Conservation (phyloP, 371 early-diverging fungal species). For the Mortierella polycephala region DNA sequence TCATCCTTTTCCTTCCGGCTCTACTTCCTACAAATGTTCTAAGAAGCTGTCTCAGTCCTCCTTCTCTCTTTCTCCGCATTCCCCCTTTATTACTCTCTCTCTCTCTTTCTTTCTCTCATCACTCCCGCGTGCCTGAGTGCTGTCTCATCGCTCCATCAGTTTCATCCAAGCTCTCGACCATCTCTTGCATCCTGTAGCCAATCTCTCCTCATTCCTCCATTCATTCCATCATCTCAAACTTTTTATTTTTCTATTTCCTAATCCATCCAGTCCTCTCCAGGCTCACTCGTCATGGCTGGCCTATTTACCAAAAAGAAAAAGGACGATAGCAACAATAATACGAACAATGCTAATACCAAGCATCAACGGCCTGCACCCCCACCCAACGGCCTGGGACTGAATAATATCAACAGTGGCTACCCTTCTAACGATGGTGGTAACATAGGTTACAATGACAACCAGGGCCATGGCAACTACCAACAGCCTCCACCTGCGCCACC, state of each 20-base stretch:
- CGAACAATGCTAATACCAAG: slow-evolving; percentile 6
- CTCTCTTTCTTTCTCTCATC: slow-evolving; percentile 1
- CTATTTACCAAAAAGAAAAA: slow-evolving; percentile 51
- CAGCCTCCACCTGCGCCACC: slow-evolving; percentile 20
- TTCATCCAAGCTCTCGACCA: slow-evolving; percentile 2
- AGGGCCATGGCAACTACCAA: slow-evolving; percentile 14
- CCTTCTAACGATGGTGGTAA: slow-evolving; percentile 11
- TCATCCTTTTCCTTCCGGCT: neutral
- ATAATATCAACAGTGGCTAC: slow-evolving; percentile 14
- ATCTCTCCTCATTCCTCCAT: neutral
- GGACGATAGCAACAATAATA: slow-evolving; percentile 29
- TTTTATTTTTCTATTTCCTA: neutral
- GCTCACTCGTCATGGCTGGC: slow-evolving; percentile 31
- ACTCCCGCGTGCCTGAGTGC: neutral
- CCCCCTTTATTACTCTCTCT: slow-evolving; percentile 5
- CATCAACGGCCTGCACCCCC: slow-evolving; percentile 45
- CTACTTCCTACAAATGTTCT: too few species aligned
- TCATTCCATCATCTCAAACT: neutral
- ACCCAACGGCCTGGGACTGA: slow-evolving; percentile 41
- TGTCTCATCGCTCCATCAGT: neutral
- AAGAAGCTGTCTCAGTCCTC: neutral
- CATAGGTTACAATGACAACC: slow-evolving; percentile 3
- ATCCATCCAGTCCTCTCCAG: neutral
- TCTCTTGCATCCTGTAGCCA: neutral
- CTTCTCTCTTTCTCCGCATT: neutral